Conservation (phyloP, 2,329 filamentous ascomycete species). For the Trichoderma sp. region DNA sequence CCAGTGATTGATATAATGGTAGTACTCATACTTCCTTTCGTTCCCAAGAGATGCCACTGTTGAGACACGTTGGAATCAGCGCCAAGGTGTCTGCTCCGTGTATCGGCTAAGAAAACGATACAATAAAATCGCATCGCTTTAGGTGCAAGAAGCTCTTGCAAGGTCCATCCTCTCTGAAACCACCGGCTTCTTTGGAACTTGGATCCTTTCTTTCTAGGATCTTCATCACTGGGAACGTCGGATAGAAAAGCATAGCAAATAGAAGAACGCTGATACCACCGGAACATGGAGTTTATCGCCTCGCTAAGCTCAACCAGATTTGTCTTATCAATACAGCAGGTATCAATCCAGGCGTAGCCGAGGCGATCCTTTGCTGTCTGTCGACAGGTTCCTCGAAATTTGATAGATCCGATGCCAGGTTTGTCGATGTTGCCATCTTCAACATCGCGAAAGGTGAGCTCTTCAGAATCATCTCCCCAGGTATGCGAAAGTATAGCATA, state of each 20-base stretch:
- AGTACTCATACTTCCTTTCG: slow-evolving; percentile 16
- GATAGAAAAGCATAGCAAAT: slow-evolving; percentile 22
- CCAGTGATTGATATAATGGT: slow-evolving; percentile 30
- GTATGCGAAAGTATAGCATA: slow-evolving; percentile 36
- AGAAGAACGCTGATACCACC: slow-evolving; percentile 19
- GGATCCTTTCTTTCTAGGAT: neutral
- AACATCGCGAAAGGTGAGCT: slow-evolving; percentile 7
- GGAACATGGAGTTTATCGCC: slow-evolving; percentile 24
- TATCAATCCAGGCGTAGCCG: slow-evolving; percentile 22
- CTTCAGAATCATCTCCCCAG: slow-evolving; percentile 24
- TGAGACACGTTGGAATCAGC: neutral
- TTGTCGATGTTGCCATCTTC: neutral
- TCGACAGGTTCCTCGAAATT: neutral
- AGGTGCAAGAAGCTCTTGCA: slow-evolving; percentile 29
- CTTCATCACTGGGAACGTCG: slow-evolving; percentile 13
- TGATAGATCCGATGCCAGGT: neutral
- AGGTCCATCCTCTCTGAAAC: slow-evolving; percentile 27
- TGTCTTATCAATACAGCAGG: slow-evolving; percentile 23
- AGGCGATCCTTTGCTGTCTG: slow-evolving; percentile 23
- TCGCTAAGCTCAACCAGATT: slow-evolving; percentile 21
- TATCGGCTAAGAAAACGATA: neutral
- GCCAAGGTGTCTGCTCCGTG: neutral
- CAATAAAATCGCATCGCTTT: slow-evolving; percentile 23
- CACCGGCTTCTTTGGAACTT: slow-evolving; percentile 22
- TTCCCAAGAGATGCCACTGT: slow-evolving; percentile 20